Conservation (phyloP, 139 green algal species). For the Micractinium sp. region DNA sequence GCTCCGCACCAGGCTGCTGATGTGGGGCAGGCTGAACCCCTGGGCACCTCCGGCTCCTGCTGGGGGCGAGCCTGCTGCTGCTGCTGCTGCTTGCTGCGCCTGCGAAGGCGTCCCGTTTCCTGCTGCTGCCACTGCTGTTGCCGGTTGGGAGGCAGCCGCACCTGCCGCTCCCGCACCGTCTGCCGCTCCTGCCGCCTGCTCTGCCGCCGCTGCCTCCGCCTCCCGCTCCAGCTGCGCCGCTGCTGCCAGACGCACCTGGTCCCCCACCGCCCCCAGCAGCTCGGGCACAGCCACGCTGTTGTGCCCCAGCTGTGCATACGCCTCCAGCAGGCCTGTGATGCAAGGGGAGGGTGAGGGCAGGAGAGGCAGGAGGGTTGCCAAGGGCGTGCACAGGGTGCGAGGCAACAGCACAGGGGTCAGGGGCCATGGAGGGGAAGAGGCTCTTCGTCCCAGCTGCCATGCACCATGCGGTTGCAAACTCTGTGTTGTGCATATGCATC, state of each 20-base stretch:
- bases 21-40: neutral
- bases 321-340: constrained; percentile 34
- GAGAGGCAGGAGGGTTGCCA: too few relatives aligned
- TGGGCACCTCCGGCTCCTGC: neutral
- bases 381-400: too few relatives aligned
- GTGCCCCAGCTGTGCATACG: constrained; percentile 50
- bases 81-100: neutral
- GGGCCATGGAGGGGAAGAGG: too few relatives aligned
- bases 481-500: neutral
- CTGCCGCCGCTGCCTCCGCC: neutral
- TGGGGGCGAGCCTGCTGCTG: neutral
- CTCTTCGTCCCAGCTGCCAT: too few relatives aligned
- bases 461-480: too few relatives aligned
- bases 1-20: constrained; percentile 10
- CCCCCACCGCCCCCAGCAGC: constrained; percentile 43
- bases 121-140: neutral
- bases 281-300: constrained; percentile 52
- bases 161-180: neutral
- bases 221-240: constrained; percentile 3
- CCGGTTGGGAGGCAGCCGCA: neutral
- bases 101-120: neutral
- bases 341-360: neutral
- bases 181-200: neutral
- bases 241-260: constrained; percentile 46
- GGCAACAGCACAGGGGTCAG: too few relatives aligned